Conservation (phyloP, 2,329 filamentous ascomycete species). For the Myriosclerotinia duriaeana region DNA sequence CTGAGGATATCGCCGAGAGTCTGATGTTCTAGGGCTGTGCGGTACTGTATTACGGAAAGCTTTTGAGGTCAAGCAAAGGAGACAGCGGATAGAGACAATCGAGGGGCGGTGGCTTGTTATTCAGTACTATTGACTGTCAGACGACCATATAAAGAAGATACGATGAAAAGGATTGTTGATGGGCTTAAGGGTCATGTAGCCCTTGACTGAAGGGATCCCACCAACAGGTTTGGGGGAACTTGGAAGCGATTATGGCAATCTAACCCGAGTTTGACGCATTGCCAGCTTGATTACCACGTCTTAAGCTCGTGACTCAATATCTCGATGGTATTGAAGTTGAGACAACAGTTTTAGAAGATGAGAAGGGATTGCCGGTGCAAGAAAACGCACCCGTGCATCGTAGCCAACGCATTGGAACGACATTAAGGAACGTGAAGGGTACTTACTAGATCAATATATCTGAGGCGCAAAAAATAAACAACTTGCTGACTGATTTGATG, state of each 20-base stretch:
- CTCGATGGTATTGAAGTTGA: background rate
- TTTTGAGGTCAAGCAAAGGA: background rate
- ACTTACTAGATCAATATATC: background rate
- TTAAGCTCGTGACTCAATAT: background rate
- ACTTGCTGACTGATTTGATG: background rate
- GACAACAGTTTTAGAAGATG: background rate
- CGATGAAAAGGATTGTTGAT: background rate
- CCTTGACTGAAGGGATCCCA: background rate
- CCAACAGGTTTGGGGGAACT: background rate
- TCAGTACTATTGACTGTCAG: constrained; percentile 10
- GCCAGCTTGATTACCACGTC: constrained; percentile 12
- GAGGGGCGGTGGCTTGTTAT: background rate
- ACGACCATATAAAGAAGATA: background rate
- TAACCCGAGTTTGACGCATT: constrained; percentile 4
- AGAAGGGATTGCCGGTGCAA: background rate
- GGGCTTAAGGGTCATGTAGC: background rate
- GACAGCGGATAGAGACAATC: background rate
- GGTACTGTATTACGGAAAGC: background rate
- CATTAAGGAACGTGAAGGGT: background rate
- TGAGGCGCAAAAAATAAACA: background rate
- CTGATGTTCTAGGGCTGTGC: background rate
- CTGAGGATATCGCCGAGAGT: background rate
- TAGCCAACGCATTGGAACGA: constrained; percentile 1
- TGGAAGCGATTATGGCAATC: background rate
- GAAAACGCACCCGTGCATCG: background rate